phyloP scores from a whole-genome alignment of 306 rosid genomes.

The Lathyrus oleraceus region DNA sequence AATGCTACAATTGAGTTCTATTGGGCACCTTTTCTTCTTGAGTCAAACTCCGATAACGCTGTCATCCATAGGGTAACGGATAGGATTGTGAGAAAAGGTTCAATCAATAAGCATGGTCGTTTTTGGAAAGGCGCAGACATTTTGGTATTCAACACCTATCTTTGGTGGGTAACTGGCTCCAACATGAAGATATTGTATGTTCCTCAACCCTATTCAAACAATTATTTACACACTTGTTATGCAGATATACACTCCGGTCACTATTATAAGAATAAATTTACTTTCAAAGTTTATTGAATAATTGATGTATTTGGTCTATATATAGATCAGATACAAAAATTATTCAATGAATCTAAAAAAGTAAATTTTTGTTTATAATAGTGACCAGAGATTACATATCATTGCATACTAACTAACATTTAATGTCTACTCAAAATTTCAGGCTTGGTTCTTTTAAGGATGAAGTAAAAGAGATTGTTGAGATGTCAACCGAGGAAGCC shows the following conservation, averaged over 20 bases:
- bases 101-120: slow-evolving; percentile 80
- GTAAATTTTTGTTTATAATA: no score
- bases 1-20: slow-evolving; percentile 95
- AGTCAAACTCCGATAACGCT: slow-evolving; percentile 89
- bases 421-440: slow-evolving; percentile 2
- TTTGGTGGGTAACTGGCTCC: slow-evolving; percentile 94
- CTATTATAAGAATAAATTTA: no score
- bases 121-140: slow-evolving; percentile 84
- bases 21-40: slow-evolving; percentile 97
- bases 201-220: not conserved
- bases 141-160: slow-evolving; percentile 79
- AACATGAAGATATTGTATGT: slow-evolving; percentile 80
- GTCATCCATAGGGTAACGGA: slow-evolving; percentile 78
- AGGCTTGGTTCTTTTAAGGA: slow-evolving; percentile 87
- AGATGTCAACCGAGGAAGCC: slow-evolving; percentile 70
- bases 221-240: not conserved
- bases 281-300: no score
- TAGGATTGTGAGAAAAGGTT: slow-evolving; percentile 81
- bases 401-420: not conserved
- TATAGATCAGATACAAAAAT: no score
- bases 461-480: slow-evolving; percentile 65
- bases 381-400: not conserved
- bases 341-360: no score
- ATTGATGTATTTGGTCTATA: no score
- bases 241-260: not conserved